Percentiles rank a stretch among this genome's conserved stretches.
Evolutionary conservation across 2,329 filamentous ascomycete genomes (phyloP).

Genomic region (Fusarium nygamai): DNA sequence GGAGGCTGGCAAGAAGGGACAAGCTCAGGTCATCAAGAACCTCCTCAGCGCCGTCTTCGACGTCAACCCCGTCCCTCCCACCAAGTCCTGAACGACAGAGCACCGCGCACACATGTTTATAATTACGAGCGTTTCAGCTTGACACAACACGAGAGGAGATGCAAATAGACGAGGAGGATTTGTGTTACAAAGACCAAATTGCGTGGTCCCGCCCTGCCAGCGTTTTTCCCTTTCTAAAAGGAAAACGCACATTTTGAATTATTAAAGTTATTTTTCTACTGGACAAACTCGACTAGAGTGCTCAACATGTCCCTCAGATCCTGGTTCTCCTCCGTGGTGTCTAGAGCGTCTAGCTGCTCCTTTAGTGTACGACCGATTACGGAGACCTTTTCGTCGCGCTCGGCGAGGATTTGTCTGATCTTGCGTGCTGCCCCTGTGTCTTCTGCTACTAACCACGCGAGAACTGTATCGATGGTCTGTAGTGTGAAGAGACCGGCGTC

Average conservation of each 20-base stretch:
- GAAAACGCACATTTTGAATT: constrained; percentile 32
- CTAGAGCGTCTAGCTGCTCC: constrained; percentile 63
- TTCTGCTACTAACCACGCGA: constrained; percentile 93
- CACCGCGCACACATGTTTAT: constrained; percentile 11
- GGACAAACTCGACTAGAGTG: constrained; percentile 62
- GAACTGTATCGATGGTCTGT: constrained; percentile 83
- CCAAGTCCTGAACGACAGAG: constrained; percentile 39
- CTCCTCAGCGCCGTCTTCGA: constrained; percentile 87
- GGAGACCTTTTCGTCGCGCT: constrained; percentile 72
- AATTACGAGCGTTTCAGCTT: constrained; percentile 25
- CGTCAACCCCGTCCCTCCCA: constrained; percentile 73
- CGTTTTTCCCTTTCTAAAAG: constrained; percentile 9
- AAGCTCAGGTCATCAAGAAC: constrained; percentile 82
- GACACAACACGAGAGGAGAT: neutral
- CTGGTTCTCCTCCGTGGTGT: constrained; percentile 68
- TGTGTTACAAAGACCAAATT: constrained; percentile 31
- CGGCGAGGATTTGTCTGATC: constrained; percentile 71
- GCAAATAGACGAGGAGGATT: constrained; percentile 25
- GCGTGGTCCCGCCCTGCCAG: constrained; percentile 18
- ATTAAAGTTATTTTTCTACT: constrained; percentile 43
- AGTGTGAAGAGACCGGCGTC: constrained; percentile 87
- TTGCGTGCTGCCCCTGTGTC: constrained; percentile 77
- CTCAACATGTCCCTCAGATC: constrained; percentile 65
- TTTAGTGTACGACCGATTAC: constrained; percentile 74
- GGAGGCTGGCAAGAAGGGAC: constrained; percentile 80